Conservation (phyloP, 768 basidiomycete species). For the Xerocomellus amylosporus region DNA sequence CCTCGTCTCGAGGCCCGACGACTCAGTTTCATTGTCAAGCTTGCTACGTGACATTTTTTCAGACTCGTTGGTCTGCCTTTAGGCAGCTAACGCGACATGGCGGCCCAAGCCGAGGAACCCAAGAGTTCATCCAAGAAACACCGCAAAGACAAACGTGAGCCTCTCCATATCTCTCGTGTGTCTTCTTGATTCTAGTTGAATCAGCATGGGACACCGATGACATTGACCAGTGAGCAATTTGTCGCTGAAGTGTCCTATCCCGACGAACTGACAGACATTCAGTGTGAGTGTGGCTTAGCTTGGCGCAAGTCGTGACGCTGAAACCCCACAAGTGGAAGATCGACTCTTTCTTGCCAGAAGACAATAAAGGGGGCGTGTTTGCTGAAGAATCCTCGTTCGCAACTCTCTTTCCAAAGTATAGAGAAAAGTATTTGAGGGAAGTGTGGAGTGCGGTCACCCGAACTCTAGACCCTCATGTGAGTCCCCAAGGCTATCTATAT, state of each 20-base stretch:
- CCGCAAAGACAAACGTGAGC: slow-evolving; percentile 93
- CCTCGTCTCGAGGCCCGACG: too few species aligned
- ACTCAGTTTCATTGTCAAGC: too few species aligned
- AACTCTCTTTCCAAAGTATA: slow-evolving; percentile 96
- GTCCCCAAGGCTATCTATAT: slow-evolving; percentile 20
- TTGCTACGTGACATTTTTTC: too few species aligned
- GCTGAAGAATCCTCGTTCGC: slow-evolving; percentile 97
- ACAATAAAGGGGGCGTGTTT: slow-evolving; percentile 83
- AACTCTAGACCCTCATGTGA: slow-evolving; percentile 76
- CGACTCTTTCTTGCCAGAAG: slow-evolving; percentile 66
- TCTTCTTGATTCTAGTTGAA: slow-evolving; percentile 17
- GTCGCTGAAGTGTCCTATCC: neutral
- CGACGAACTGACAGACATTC: slow-evolving; percentile 1
- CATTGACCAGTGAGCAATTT: slow-evolving; percentile 86
- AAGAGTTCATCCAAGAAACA: slow-evolving; percentile 86
- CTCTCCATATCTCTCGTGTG: neutral
- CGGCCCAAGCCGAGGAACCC: slow-evolving; percentile 32
- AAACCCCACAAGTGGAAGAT: slow-evolving; percentile 72
- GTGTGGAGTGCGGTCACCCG: slow-evolving; percentile 90
- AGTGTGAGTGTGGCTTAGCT: slow-evolving; percentile 41
- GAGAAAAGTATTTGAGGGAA: slow-evolving; percentile 94
- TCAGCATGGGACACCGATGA: slow-evolving; percentile 99
- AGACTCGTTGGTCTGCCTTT: neutral
- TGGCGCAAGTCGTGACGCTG: slow-evolving; percentile 1
- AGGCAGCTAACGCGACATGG: slow-evolving; percentile 16